A percentile compares a stretch with the other conserved stretches of the same genome.
Evolutionary conservation across 768 basidiomycete genomes (phyloP).

Genomic region (Sporobolomyces roseus): DNA sequence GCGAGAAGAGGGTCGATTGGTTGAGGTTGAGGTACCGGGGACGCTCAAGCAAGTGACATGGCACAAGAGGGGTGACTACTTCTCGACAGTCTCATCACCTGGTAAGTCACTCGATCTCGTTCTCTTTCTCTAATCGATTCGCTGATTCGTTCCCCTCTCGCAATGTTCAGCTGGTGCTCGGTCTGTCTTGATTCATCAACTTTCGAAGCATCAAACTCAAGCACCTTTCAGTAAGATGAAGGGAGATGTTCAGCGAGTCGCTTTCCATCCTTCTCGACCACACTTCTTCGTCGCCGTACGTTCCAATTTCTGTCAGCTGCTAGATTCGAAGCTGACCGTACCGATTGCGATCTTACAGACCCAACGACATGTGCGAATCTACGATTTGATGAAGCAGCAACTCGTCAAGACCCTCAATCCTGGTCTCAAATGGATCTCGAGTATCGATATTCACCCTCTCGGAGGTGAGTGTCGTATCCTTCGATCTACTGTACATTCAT

Average conservation of each 20-base stretch:
- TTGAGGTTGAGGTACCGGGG: constrained; percentile 51
- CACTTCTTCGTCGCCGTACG: constrained; percentile 96
- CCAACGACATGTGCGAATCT: constrained; percentile 90
- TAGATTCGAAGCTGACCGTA: background rate
- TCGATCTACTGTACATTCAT: background rate
- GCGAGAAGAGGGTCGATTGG: constrained; percentile 50
- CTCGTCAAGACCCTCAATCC: constrained; percentile 87
- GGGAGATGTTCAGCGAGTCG: constrained; percentile 80
- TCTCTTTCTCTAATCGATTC: background rate
- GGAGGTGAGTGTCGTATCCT: constrained; percentile 41
- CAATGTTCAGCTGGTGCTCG: constrained; percentile 59
- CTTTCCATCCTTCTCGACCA: constrained; percentile 91
- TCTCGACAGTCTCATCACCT: constrained; percentile 70
- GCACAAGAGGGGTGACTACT: constrained; percentile 92
- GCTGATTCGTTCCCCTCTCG: background rate
- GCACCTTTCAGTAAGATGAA: constrained; percentile 95
- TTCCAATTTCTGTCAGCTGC: background rate
- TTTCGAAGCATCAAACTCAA: constrained; percentile 89
- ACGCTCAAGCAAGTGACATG: constrained; percentile 74
- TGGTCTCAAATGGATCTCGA: constrained; percentile 97
- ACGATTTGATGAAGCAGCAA: constrained; percentile 90
- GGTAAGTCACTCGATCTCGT: constrained; percentile 57
- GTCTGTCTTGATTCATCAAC: constrained; percentile 91
- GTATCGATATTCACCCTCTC: constrained; percentile 85
- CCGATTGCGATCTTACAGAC: constrained; percentile 57